Base-by-base conservation (phyloP, 2,329 filamentous ascomycete genomes). In the Xylaria sp. region DNA sequence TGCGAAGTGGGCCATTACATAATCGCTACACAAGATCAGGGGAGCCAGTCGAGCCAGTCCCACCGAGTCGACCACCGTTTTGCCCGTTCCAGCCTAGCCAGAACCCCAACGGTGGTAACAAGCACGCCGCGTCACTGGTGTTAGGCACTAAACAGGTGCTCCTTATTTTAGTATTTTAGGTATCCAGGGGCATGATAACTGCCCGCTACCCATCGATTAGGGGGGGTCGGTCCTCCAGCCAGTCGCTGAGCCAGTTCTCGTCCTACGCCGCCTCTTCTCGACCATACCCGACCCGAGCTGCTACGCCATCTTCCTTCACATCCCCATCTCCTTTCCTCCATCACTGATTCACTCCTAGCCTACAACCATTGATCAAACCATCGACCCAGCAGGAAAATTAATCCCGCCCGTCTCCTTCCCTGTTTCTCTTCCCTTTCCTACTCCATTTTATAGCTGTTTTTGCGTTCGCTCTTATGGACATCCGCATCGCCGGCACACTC, bases 301-400 rank as follows among this genome's bases (percentile, higher is more conserved):
- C 11, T n/a, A 46, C 13, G 42, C 42, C 13, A 46, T 46, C 42
- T 13, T 18, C 30, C 52, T 34, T 39, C 19, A 13, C 23, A 8
- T 37, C 46, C 39, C 34, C 13, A 47, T 34, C 50, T 61, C 57
- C 56, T 58, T 61, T 59, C 52, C 50, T 56, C 18, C 50, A 35
- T 52, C 57, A 48, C 30, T 48, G 18, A 53, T 57, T 42, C 42
- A 42, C 55, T 42, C 23, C 23, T 30, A 30, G 23, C 23, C 59
- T 49, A 55, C 55, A 58, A 52, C 56, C 55, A 53, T 55, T 46
- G 42, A 46, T 46, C 13, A n/a, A 46, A 18, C 13, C 46, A 50
- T 54, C 52, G 35, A 46, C 52, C 59, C 19, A 42, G 42, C 54
- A 18, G 48, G 34, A 13, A 30, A 46, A n/a, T 46, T 46, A 46